Percentiles rank a stretch among this genome's conserved stretches.
phyloP scores from a whole-genome alignment of 2,329 filamentous ascomycete genomes.

The Penicillium sp. region DNA sequence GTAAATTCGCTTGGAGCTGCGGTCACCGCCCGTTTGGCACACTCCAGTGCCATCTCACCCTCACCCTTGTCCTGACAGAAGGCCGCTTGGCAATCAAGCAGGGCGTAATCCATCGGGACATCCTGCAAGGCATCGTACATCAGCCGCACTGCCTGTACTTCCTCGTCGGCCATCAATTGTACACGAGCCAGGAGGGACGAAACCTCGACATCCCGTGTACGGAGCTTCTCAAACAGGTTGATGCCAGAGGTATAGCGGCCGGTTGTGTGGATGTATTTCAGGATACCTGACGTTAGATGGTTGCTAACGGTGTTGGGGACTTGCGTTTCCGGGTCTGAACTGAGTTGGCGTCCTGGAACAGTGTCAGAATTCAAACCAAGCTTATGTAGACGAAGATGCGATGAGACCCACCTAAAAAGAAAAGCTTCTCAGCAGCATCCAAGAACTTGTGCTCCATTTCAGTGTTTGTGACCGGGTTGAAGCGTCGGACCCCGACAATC shows the following conservation, averaged over 20 bases:
- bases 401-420: slow-evolving; percentile 67
- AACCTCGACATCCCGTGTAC: slow-evolving; percentile 84
- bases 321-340: slow-evolving; percentile 94
- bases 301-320: slow-evolving; percentile 96
- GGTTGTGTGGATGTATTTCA: slow-evolving; percentile 93
- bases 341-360: slow-evolving; percentile 75
- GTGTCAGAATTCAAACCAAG: slow-evolving; percentile 16
- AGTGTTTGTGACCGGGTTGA: slow-evolving; percentile 97
- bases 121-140: slow-evolving; percentile 85
- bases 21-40: slow-evolving; percentile 89
- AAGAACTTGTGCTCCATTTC: slow-evolving; percentile 96
- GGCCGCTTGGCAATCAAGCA: slow-evolving; percentile 88
- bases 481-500: slow-evolving; percentile 92
- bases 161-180: slow-evolving; percentile 89
- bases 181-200: slow-evolving; percentile 88
- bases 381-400: background rate
- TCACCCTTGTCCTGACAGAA: slow-evolving; percentile 88
- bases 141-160: slow-evolving; percentile 87
- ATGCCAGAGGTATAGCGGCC: slow-evolving; percentile 92
- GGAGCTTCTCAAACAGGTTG: slow-evolving; percentile 94
- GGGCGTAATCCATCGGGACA: slow-evolving; percentile 93
- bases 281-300: slow-evolving; percentile 84
- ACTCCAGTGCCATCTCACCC: slow-evolving; percentile 79
- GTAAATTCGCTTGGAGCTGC: slow-evolving; percentile 95
- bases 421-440: slow-evolving; percentile 86